These are phyloP conservation scores for Schizothecium vesticola DNA, from an alignment of 495 filamentous ascomycete genomes.

Conservation along the genomic window DNA sequence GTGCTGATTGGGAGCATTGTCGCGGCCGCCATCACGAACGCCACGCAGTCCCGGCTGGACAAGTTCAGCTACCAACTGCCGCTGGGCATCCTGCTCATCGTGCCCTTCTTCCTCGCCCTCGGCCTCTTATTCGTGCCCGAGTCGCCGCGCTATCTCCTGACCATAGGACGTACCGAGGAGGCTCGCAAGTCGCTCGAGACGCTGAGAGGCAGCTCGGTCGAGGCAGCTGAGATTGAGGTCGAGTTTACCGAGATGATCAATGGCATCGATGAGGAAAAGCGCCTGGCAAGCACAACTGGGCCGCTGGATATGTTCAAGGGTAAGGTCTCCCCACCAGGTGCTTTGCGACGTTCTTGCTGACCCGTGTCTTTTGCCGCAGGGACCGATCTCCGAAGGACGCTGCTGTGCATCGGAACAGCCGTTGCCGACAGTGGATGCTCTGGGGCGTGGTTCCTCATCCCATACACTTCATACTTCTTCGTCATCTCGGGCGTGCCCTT, in stretches of 20 bases:
- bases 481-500: conserved; percentile 33
- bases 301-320: conserved; percentile 36
- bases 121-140: conserved; percentile 36
- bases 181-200: not conserved
- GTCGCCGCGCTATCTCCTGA: conserved; percentile 2
- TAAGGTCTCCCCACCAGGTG: not conserved
- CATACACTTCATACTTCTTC: conserved; percentile 39
- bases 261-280: conserved; percentile 36
- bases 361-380: conserved; percentile 34
- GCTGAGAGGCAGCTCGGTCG: not conserved
- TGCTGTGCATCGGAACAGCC: conserved; percentile 35
- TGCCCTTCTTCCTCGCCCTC: conserved; percentile 45
- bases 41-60: conserved; percentile 30
- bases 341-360: conserved; percentile 6
- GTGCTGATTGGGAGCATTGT: conserved; percentile 50
- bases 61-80: conserved; percentile 49
- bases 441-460: conserved; percentile 39
- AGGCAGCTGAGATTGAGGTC: not conserved
- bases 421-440: conserved; percentile 28
- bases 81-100: conserved; percentile 49
- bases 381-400: conserved; percentile 33
- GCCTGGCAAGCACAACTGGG: conserved; percentile 25
- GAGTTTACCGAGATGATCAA: conserved; percentile 36
- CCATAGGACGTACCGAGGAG: not conserved
- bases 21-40: conserved; percentile 34